Evolutionary conservation across 352 stramenopile genomes (phyloP), one percentile per base, ranked within the genome.

Genomic region (Phytopythium mirpurense): DNA sequence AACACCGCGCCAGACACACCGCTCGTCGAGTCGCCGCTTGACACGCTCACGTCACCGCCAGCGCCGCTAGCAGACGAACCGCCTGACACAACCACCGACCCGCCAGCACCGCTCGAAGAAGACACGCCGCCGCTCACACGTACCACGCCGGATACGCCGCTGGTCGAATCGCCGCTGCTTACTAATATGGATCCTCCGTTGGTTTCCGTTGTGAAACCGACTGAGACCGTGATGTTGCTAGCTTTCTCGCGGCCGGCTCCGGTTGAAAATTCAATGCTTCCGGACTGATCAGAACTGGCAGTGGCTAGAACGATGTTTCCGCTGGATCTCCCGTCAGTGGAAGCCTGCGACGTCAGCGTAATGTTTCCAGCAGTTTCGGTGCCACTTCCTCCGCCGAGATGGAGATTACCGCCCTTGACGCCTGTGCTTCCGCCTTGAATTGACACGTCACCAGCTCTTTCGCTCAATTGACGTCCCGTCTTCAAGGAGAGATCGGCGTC

Each of bases 1-100:
- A n/a, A n/a, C n/a, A n/a, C n/a, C n/a, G n/a, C n/a, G n/a, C n/a
- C n/a, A n/a, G n/a, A n/a, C n/a, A n/a, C n/a, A n/a, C n/a, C n/a
- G n/a, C n/a, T n/a, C n/a, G 24, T 37, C 32, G 34, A 37, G 7
- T 37, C 34, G 68, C 68, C 12, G 54, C 63, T 10, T 57, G 54
- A 58, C 43, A 45, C 29, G 29, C 18, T 37, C 31, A 31, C 43
- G 43, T 36, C 23, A 36, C 43, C 23, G 43, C 23, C 43, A 49
- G 27, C 23, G 24, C 43, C 43, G 24, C 43, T 49, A 6, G 4
- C 14, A 16, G 43, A 49, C 23, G 43, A 49, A 4, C 43, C 43
- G 43, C 27, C 43, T 1, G 16, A 36, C 43, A 49, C 43, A 36
- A 12, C 18, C 43, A 49, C 43, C 12, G 43, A 49, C 24, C 43